Base-by-base conservation (phyloP, 2,329 filamentous ascomycete genomes). In the Beauveria brongniartii region DNA sequence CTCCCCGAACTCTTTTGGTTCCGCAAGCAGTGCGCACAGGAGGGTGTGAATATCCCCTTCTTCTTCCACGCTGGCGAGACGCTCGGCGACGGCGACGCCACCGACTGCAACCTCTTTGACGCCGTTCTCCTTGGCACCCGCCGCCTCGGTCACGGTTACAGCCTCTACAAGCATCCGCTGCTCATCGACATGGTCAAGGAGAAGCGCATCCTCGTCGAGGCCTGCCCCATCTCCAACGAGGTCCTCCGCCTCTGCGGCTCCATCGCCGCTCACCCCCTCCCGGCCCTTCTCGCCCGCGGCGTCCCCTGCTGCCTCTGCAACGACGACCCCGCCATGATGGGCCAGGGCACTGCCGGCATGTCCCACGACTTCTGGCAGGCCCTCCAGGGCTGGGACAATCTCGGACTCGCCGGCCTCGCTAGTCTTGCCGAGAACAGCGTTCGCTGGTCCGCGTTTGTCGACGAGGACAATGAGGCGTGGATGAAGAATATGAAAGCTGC, bases 331-430 rank as follows among this genome's bases (percentile, higher is more conserved):
- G 90, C 89, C 1, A 91, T 97, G 69, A 80, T 96, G 6, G 92
- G 92, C 9, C 90, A 96, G 68, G 90, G 90, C 61, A 84, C 82
- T 7, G 88, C 86, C 28, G 91, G 91, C 43, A 87, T 94, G 81
- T 93, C 89, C 1, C 90, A 96, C 73, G 92, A 97, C 74, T 96
- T 96, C 74, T 97, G 91, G 91, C 91, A 96, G 73, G 89, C 90
- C 1, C 77, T 97, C 22, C 92, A 96, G 73, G 92, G 90, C 0
- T 94, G 92, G 84, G 88, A 96, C 62, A 96, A 95, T 69, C 82
- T 97, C 16, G 94, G 92, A 0, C 80, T 97, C 2, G 91, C 90
- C 12, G 93, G 92, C 0, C 75, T 97, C 57, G 93, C 89, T 0
- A 89, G 87, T 61, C 80, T 99, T 67, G 93, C 92, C 0, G 92